Evolutionary conservation across 805 yeast genomes (phyloP), one percentile per base, ranked within the genome.

Genomic region (Monosporozyma yasuniensis): DNA sequence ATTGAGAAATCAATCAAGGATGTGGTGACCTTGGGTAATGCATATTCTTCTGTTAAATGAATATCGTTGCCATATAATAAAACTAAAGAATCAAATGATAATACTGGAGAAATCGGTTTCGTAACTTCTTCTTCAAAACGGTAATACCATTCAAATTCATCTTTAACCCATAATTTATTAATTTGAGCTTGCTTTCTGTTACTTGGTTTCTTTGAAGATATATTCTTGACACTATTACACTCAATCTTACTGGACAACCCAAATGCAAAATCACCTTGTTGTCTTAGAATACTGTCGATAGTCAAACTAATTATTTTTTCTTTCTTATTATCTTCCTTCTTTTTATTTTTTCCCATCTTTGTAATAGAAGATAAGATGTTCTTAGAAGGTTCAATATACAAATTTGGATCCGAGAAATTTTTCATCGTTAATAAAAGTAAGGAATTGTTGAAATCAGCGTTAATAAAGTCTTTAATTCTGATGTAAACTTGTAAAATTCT

Each of bases 1-100:
- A 91, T 80, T 0, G 96, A 83, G 2, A 77, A 62, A 66, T 91
- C 96, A n/a, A 88, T 76, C 2, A 86, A 67, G 47, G 79, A 70
- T 0, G 80, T 77, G 1, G 73, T 69, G 3, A 69, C 61, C n/a
- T 70, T 69, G 10, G 78, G 80, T 1, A 79, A 45, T 23, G 50
- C 58, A 48, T 44, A 7, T 55, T 54, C 2, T 45, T 51, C 1
- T 44, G 47, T 3, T n/a, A 54, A 52, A 45, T 58, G 56, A 4
- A 55, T 47, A 9, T 48, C 49, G 3, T 47, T 22, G 9, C 60
- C 63, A 58, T 57, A 71, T 46, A 57, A 57, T 47, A 62, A 62
- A 38, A 59, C 56, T 42, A 73, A 55, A n/a, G 72, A 68, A 53
- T 77, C 81, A 47, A 72, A 64, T 23, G 73, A 62, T 16, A 74